Evolutionary conservation across 2,329 filamentous ascomycete species (phyloP).

Genomic region (Tolypocladium tundrense): DNA sequence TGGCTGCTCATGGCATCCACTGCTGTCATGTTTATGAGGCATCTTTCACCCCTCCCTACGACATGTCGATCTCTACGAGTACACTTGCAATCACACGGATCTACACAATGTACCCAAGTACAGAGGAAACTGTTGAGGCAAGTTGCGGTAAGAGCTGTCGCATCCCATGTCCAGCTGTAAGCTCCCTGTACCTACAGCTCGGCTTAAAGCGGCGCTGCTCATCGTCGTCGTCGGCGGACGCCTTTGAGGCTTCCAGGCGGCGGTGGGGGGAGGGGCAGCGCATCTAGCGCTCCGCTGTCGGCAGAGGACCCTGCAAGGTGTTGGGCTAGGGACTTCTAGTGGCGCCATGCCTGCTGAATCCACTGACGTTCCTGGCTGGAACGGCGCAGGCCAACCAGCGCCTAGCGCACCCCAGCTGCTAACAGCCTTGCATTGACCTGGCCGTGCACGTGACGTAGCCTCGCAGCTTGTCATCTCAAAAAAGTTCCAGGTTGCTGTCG

Average conservation of each 20-base stretch:
- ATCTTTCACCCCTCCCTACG: neutral
- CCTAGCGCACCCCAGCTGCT: neutral
- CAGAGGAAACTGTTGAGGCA: neutral
- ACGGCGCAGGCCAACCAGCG: neutral
- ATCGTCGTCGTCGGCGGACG: no score
- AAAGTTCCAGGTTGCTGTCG: conserved; percentile 7
- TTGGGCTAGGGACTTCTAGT: neutral
- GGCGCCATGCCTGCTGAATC: neutral
- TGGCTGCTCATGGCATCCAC: neutral
- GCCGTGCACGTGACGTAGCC: neutral
- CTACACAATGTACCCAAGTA: neutral
- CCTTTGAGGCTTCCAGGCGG: no score
- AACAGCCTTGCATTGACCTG: neutral
- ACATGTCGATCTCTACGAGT: neutral
- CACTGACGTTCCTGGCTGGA: neutral
- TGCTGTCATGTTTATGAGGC: neutral
- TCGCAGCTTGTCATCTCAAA: conserved; percentile 3
- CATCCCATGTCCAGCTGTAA: neutral
- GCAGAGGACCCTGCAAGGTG: neutral
- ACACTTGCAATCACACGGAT: neutral
- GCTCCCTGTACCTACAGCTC: no score
- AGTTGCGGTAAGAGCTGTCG: neutral
- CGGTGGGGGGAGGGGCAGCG: neutral
- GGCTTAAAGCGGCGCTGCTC: no score
- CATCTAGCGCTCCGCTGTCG: neutral